Evolutionary conservation across 1,284 basidiomycete species (phyloP).

Genomic region (Moesziomyces sp.): DNA sequence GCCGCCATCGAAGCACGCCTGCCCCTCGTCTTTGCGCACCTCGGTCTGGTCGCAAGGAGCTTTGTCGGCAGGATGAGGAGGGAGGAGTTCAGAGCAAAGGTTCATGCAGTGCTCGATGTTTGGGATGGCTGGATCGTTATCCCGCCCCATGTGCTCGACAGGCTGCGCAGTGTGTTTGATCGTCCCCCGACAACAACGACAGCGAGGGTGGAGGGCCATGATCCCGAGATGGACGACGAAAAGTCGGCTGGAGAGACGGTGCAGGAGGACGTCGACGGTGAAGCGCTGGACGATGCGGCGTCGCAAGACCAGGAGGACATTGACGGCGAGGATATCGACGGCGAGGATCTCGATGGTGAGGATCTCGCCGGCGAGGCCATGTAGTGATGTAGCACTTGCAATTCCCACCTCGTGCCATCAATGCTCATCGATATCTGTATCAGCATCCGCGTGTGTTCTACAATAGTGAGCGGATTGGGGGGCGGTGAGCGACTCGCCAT

Average conservation of each 20-base stretch:
- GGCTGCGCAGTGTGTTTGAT: constrained; percentile 43
- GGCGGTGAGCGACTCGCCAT: no score
- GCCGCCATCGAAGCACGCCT: constrained; percentile 45
- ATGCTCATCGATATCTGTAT: no score
- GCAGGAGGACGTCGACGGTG: constrained; percentile 33
- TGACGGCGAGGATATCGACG: constrained; percentile 33
- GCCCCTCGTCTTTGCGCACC: constrained; percentile 53
- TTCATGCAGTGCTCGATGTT: constrained; percentile 83
- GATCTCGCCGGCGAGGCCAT: no score
- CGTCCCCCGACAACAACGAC: constrained; percentile 20
- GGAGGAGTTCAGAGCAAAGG: constrained; percentile 76
- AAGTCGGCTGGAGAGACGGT: background rate
- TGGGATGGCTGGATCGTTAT: constrained; percentile 88
- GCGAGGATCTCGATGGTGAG: constrained; percentile 20
- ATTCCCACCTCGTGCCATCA: no score
- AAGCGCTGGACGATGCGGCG: constrained; percentile 2
- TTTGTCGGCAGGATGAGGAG: constrained; percentile 55
- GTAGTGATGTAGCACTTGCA: no score
- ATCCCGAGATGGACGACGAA: background rate
- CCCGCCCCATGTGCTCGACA: constrained; percentile 80
- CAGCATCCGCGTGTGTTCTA: no score
- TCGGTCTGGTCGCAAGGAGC: constrained; percentile 41
- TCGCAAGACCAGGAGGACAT: constrained; percentile 9
- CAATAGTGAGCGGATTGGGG: no score
- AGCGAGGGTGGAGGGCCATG: background rate